These are phyloP conservation scores for Melampsora americana DNA, from an alignment of 1,284 basidiomycete species.

Conservation along the genomic window DNA sequence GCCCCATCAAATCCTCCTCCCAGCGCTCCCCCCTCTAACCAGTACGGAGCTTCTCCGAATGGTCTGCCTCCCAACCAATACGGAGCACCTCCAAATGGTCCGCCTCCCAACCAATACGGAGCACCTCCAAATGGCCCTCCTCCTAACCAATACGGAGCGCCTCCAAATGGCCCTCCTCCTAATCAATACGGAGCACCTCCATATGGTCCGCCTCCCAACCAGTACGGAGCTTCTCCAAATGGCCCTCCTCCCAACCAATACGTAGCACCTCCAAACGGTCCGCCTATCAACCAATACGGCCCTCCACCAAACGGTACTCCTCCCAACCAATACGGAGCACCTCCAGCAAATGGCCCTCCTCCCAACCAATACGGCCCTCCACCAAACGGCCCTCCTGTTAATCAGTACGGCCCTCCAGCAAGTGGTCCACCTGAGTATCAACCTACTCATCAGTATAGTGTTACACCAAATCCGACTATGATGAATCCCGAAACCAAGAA, in stretches of 20 bases:
- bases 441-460: not conserved
- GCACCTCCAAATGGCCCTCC: no score
- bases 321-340: no score
- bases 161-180: not conserved
- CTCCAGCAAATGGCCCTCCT: no score
- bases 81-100: slow-evolving; percentile 1
- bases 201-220: not conserved
- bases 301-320: not conserved
- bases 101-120: not conserved
- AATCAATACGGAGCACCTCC: not conserved
- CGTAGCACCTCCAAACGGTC: not conserved
- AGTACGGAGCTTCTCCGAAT: not conserved
- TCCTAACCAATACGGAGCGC: not conserved
- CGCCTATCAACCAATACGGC: not conserved
- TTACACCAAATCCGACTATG: not conserved
- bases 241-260: not conserved
- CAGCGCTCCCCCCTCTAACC: not conserved
- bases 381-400: not conserved
- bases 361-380: no score
- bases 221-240: not conserved
- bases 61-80: not conserved
- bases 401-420: not conserved
- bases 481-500: slow-evolving; percentile 5
- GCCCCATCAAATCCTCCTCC: slow-evolving; percentile 3
- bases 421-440: not conserved